A percentile compares a stretch with the other conserved stretches of the same genome.
These are phyloP conservation scores for Halenospora varia DNA, from an alignment of 495 filamentous ascomycete species.

Conservation along the genomic window DNA sequence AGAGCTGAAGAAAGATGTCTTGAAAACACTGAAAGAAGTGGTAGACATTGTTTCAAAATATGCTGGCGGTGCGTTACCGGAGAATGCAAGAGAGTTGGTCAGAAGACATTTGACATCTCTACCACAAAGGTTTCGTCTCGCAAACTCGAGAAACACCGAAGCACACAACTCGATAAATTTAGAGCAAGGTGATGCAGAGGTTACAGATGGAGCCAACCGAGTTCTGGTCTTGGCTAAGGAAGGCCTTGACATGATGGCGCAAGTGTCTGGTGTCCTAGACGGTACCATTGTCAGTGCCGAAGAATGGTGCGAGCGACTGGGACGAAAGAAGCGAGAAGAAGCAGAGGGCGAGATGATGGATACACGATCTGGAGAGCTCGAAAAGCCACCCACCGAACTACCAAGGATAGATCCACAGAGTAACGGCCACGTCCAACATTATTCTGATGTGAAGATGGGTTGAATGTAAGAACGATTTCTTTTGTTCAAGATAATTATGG, in stretches of 20 bases:
- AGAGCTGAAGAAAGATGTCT: slow-evolving; percentile 65
- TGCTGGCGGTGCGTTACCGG: slow-evolving; percentile 78
- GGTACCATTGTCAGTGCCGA: slow-evolving; percentile 84
- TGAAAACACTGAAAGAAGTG: slow-evolving; percentile 69
- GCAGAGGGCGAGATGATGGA: background rate
- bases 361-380: slow-evolving; percentile 1
- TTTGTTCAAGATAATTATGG: no score
- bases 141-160: slow-evolving; percentile 25
- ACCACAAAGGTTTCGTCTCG: slow-evolving; percentile 68
- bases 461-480: background rate
- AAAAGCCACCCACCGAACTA: slow-evolving; percentile 6
- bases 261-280: slow-evolving; percentile 76
- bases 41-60: slow-evolving; percentile 78
- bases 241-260: slow-evolving; percentile 82
- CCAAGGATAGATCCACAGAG: background rate
- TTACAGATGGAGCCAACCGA: slow-evolving; percentile 53
- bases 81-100: slow-evolving; percentile 75
- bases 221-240: slow-evolving; percentile 82
- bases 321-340: slow-evolving; percentile 44
- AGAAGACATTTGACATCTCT: slow-evolving; percentile 73
- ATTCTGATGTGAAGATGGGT: background rate
- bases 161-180: slow-evolving; percentile 11
- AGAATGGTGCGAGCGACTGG: slow-evolving; percentile 76
- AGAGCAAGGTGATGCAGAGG: slow-evolving; percentile 37
- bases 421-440: background rate